Conservation (phyloP, 148 eudicot species). For the Rheum nobile region DNA sequence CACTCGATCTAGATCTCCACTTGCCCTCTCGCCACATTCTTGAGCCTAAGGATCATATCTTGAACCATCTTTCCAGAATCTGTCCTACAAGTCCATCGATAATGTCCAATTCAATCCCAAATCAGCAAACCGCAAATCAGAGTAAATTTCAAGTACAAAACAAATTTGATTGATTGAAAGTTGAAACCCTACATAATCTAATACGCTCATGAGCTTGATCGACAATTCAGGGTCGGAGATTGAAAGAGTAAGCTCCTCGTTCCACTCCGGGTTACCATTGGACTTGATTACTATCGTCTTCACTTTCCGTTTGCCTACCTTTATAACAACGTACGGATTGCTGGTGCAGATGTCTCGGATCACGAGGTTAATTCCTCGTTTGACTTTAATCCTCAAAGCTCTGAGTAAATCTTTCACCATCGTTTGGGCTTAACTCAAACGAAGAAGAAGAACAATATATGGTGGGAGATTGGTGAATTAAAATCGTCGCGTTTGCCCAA, state of each 20-base stretch:
- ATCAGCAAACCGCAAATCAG: too few species aligned
- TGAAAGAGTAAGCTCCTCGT: constrained; percentile 46
- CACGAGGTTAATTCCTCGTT: constrained; percentile 12
- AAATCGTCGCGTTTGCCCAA: too few species aligned
- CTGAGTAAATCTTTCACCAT: constrained; percentile 9
- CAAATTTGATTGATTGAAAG: too few species aligned
- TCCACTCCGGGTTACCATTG: constrained; percentile 47
- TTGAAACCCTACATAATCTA: neutral
- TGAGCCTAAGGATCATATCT: constrained; percentile 8
- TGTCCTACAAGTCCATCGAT: too few species aligned
- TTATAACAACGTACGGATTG: constrained; percentile 15
- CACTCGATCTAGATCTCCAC: constrained; percentile 12
- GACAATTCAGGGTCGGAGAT: constrained; percentile 28
- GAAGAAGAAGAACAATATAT: too few species aligned
- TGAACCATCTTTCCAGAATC: constrained; percentile 18
- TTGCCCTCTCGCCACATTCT: constrained; percentile 12
- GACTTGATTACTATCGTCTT: constrained; percentile 38
- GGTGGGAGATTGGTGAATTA: too few species aligned
- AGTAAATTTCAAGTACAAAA: too few species aligned
- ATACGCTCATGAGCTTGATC: constrained; percentile 18
- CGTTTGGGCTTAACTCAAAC: too few species aligned
- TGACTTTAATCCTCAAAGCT: constrained; percentile 4
- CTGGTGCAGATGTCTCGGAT: constrained; percentile 13
- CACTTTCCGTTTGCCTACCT: constrained; percentile 25
- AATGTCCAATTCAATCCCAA: too few species aligned